Percentiles rank a stretch among this genome's conserved stretches.
Evolutionary conservation across 495 filamentous ascomycete species (phyloP).

Genomic region (Collariella sp.): DNA sequence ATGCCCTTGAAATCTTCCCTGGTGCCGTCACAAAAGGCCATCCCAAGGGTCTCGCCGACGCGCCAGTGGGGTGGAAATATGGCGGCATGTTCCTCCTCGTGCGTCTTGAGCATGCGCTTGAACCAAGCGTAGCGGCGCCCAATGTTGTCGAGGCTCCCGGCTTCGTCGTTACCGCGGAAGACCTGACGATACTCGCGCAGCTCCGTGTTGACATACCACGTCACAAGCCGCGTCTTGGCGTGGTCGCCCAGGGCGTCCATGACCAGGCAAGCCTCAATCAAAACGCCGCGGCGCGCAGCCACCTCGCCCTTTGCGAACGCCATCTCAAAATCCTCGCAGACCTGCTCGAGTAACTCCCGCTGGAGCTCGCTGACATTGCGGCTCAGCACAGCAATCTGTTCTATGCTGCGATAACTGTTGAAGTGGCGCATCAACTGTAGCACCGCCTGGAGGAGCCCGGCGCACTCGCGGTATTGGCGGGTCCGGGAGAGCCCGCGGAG

Average conservation of each 20-base stretch:
- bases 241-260: slow-evolving; percentile 93
- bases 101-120: slow-evolving; percentile 87
- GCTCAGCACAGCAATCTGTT: slow-evolving; percentile 91
- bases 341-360: slow-evolving; percentile 86
- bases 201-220: slow-evolving; percentile 98
- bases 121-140: slow-evolving; percentile 94
- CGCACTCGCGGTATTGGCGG: slow-evolving; percentile 92
- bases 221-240: slow-evolving; percentile 72
- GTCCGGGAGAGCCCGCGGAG: slow-evolving; percentile 73
- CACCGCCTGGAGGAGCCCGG: slow-evolving; percentile 88
- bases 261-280: slow-evolving; percentile 82
- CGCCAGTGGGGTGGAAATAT: slow-evolving; percentile 88
- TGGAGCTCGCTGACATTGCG: slow-evolving; percentile 92
- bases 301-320: slow-evolving; percentile 88
- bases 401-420: slow-evolving; percentile 94
- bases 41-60: slow-evolving; percentile 83
- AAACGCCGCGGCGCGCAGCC: slow-evolving; percentile 53
- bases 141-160: slow-evolving; percentile 94
- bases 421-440: slow-evolving; percentile 98
- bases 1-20: slow-evolving; percentile 93
- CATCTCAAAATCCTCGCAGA: slow-evolving; percentile 97
- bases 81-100: slow-evolving; percentile 83
- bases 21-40: slow-evolving; percentile 89
- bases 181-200: slow-evolving; percentile 91
- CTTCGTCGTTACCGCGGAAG: slow-evolving; percentile 93